Evolutionary conservation across 2,329 filamentous ascomycete species (phyloP).

Genomic region (Aspergillus awamori): DNA sequence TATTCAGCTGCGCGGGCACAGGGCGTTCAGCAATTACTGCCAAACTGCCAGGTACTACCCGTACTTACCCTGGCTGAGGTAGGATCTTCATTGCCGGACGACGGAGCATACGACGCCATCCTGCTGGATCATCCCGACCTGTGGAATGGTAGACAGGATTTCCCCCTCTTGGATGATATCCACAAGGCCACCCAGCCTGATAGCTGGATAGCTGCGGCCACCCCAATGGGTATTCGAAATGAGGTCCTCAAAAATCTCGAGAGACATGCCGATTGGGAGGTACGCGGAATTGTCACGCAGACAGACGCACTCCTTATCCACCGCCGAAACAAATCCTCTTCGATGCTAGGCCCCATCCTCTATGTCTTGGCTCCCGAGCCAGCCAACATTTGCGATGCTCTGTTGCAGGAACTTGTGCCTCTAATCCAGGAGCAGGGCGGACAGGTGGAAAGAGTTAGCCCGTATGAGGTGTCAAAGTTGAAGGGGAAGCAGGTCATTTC

Average conservation of each 20-base stretch:
- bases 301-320: too few relatives aligned
- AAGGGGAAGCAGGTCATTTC: constrained; percentile 24
- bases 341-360: too few relatives aligned
- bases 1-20: background rate
- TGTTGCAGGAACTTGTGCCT: too few relatives aligned
- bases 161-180: background rate
- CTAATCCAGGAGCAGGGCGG: too few relatives aligned
- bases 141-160: background rate
- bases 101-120: background rate
- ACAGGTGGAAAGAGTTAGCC: too few relatives aligned
- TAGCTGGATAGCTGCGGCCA: background rate
- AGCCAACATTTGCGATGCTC: too few relatives aligned
- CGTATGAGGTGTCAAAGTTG: background rate
- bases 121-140: background rate
- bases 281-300: too few relatives aligned
- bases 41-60: background rate
- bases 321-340: too few relatives aligned
- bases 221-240: too few relatives aligned
- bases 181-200: background rate
- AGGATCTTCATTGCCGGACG: background rate
- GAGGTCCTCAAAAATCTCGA: too few relatives aligned
- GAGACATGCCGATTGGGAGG: too few relatives aligned
- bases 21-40: background rate
- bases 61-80: background rate
- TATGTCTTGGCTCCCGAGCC: too few relatives aligned